Conservation (phyloP, 768 basidiomycete species). For the Pulveroboletus sp. region DNA sequence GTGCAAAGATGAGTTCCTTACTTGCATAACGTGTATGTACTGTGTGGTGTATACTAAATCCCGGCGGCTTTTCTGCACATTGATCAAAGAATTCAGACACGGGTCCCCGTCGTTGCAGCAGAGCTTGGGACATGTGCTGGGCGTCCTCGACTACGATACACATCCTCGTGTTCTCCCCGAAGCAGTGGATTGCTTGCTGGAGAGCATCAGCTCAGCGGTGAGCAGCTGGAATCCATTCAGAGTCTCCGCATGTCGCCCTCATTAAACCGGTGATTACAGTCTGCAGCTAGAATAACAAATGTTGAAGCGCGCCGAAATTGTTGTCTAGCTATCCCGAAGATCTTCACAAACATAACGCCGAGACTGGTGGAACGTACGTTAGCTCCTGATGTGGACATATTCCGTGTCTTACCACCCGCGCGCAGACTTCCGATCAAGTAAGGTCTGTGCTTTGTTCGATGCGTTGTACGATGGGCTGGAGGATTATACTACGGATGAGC, state of each 20-base stretch:
- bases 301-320: constrained; percentile 60
- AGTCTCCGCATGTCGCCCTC: constrained; percentile 18
- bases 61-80: constrained; percentile 36
- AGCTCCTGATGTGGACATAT: constrained; percentile 6
- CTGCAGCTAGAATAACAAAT: constrained; percentile 36
- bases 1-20: constrained; percentile 70
- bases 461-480: constrained; percentile 66
- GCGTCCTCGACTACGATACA: constrained; percentile 59
- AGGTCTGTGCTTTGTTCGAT: constrained; percentile 47
- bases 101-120: constrained; percentile 59
- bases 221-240: constrained; percentile 22
- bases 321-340: constrained; percentile 40
- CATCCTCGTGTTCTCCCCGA: constrained; percentile 50
- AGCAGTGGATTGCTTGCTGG: constrained; percentile 55
- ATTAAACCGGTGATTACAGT: constrained; percentile 26
- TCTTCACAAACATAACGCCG: constrained; percentile 42
- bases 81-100: constrained; percentile 57
- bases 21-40: constrained; percentile 8
- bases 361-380: constrained; percentile 43
- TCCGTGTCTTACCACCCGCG: constrained; percentile 8
- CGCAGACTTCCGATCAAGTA: constrained; percentile 45
- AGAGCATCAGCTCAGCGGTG: constrained; percentile 53
- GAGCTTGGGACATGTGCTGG: constrained; percentile 65
- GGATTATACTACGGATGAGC: constrained; percentile 91
- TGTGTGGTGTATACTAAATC: constrained; percentile 13